phyloP scores from a whole-genome alignment of 208 protist species.

The Strigomonas culicis region DNA sequence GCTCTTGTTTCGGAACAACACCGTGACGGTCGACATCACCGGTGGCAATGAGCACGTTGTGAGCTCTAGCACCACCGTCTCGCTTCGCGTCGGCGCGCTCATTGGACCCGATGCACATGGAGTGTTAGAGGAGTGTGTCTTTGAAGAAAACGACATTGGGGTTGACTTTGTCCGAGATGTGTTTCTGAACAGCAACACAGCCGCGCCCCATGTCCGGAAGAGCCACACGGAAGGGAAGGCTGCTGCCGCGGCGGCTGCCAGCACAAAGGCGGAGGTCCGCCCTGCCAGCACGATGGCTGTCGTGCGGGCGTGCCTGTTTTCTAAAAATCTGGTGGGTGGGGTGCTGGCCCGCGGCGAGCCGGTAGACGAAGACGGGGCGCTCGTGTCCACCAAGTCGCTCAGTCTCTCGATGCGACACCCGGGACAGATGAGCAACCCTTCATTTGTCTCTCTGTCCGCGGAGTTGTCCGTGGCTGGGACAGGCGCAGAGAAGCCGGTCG shows the following conservation, averaged over 20 bases:
- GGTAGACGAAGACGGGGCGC: neutral
- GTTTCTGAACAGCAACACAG: conserved; percentile 10
- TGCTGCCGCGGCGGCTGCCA: neutral
- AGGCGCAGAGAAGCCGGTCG: conserved; percentile 7
- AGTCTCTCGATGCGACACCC: neutral
- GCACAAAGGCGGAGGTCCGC: neutral
- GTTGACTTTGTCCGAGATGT: conserved; percentile 53
- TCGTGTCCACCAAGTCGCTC: neutral
- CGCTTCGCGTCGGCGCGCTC: conserved; percentile 47
- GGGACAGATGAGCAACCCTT: neutral
- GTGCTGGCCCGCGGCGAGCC: conserved; percentile 43
- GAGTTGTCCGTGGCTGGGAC: neutral
- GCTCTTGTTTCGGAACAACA: conserved; percentile 25
- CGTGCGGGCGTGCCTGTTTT: conserved; percentile 31
- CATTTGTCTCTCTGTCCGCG: neutral
- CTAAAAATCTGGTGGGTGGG: conserved; percentile 29
- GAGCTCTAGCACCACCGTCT: conserved; percentile 18
- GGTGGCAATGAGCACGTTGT: conserved; percentile 39
- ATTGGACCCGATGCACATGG: conserved; percentile 36
- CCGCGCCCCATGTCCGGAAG: conserved; percentile 11
- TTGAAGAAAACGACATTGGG: conserved; percentile 70
- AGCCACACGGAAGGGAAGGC: neutral
- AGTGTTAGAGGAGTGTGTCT: conserved; percentile 40
- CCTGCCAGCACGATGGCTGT: neutral
- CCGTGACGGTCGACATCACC: conserved; percentile 30